Evolutionary conservation across 2,329 filamentous ascomycete genomes (phyloP), one percentile per base, ranked within the genome.

Genomic region (Colletotrichum zoysiae): DNA sequence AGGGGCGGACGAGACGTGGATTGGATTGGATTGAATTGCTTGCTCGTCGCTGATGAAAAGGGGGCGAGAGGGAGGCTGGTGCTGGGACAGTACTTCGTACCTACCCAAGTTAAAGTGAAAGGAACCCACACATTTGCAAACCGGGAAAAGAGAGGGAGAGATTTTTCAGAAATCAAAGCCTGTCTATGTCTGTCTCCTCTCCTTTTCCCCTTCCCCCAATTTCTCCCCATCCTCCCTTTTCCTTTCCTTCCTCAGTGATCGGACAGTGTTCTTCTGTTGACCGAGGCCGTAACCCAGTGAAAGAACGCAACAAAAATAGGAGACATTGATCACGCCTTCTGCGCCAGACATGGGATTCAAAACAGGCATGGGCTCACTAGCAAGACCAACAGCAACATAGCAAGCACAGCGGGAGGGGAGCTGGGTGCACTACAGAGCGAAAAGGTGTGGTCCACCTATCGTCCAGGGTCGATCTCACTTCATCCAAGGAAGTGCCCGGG

Each of bases 221-320:
- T 48, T 48, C 18, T 46, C 18, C 44, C 44, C 42, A 6, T 20
- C 11, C 18, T 4, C n/a, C 23, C 48, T 14, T 26, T 51, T 30
- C 23, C 48, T 58, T 20, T 62, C n/a, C 44, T 35, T 63, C 11
- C 44, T 20, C 23, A 18, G 26, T 46, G 42, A 30, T 16, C 23
- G 11, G 26, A 33, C 40, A 5, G 14, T 42, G 7, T 30, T 26
- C 56, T 42, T 26, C n/a, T 58, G 26, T 9, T 33, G 35, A 57
- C 12, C 5, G 20, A 38, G 55, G 33, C 20, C 6, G 35, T 57
- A 12, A 11, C 53, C 33, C 20, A 26, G n/a, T 44, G 67, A 71
- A 67, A 71, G 55, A 56, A 62, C 48, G 62, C 53, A 48, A 48
- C 56, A 57, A 73, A 67, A 60, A 48, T 61, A 72, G 53, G 70